Base-by-base conservation (phyloP, 371 early-diverging fungal species). In the Amoeboaphelidium protococcarum region DNA sequence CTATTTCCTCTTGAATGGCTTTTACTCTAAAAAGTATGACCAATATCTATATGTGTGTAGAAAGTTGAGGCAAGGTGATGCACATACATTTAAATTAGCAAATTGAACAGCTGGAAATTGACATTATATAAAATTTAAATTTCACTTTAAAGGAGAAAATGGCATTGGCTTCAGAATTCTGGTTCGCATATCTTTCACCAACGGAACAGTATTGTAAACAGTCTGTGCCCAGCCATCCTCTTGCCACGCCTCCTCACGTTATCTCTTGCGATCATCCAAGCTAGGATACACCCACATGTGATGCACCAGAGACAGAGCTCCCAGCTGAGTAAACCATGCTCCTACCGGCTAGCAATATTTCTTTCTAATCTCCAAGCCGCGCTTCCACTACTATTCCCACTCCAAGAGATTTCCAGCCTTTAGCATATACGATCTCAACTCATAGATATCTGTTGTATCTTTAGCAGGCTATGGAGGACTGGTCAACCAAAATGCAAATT, bases 271-370 rank as follows among this genome's bases (percentile, higher is more conserved):
- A n/a, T 70, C 70, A 52, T 78, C 71, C 27, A 83, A 61, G 54
- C 78, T 73, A 48, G 83, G 74, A 52, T 86, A 83, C 50, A 69
- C 75, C 86, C 85, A 90, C 73, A 85, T 80, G 50, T 87, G 91
- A 54, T 89, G 86, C 12, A 89, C 90, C 46, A 71, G 71, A 62
- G 86, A 80, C 45, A 90, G 58, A 24, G 69, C 62, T 13, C 90
- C 90, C 23, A 88, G 66, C 59, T 90, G 89, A 44, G 78, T 77
- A 58, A 88, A 90, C 88, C 89, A 90, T 2, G 90, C 91, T 19
- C 91, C 91, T 45, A 87, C 76, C 13, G 87, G 87, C 50, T 79
- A 76, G 55, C 79, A 79, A 57, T 76, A 80, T 56, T 82, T 74
- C 23, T 72, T 65, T 31, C 91, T 69, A 56, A 81, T 82, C 47